Percentiles rank a stretch among this genome's conserved stretches.
phyloP scores from a whole-genome alignment of 2,329 filamentous ascomycete genomes.

The Colletotrichum eleusines region DNA sequence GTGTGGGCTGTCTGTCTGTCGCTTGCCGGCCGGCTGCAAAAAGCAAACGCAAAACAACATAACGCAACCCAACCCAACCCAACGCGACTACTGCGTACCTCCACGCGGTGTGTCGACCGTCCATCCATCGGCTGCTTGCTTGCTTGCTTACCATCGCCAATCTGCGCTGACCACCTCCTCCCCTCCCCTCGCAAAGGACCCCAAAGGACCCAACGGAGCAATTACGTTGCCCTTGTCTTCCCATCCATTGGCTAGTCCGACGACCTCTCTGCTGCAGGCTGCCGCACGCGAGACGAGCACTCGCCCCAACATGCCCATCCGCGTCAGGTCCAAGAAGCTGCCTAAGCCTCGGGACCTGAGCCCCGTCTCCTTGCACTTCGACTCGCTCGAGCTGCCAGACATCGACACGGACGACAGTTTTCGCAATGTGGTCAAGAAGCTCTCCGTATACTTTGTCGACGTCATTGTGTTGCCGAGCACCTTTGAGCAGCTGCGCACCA shows the following conservation, averaged over 20 bases:
- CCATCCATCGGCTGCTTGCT: too few species aligned
- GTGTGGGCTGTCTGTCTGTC: not conserved
- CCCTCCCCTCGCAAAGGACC: not conserved
- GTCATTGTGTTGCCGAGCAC: slow-evolving; percentile 74
- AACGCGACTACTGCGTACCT: too few species aligned
- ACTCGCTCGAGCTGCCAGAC: slow-evolving; percentile 61
- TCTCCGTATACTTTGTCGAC: slow-evolving; percentile 73
- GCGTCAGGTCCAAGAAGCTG: slow-evolving; percentile 51
- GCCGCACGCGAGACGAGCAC: not conserved
- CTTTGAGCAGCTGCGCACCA: slow-evolving; percentile 80
- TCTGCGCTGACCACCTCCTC: slow-evolving; percentile 24
- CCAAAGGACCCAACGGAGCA: not conserved
- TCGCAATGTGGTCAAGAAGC: slow-evolving; percentile 73
- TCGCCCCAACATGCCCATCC: slow-evolving; percentile 51
- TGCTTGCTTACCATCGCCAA: not conserved
- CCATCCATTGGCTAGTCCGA: slow-evolving; percentile 23
- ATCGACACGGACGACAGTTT: slow-evolving; percentile 72
- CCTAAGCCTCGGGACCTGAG: slow-evolving; percentile 50
- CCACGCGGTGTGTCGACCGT: not conserved
- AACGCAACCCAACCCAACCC: not conserved
- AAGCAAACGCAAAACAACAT: not conserved
- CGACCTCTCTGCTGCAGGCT: not conserved
- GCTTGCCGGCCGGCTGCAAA: slow-evolving; percentile 23
- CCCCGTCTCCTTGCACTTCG: slow-evolving; percentile 51
- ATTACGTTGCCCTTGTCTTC: slow-evolving; percentile 4